Percentiles rank a stretch among this genome's conserved stretches.
Evolutionary conservation across 129 eudicot species (phyloP).

Genomic region (Lactuca sativa): DNA sequence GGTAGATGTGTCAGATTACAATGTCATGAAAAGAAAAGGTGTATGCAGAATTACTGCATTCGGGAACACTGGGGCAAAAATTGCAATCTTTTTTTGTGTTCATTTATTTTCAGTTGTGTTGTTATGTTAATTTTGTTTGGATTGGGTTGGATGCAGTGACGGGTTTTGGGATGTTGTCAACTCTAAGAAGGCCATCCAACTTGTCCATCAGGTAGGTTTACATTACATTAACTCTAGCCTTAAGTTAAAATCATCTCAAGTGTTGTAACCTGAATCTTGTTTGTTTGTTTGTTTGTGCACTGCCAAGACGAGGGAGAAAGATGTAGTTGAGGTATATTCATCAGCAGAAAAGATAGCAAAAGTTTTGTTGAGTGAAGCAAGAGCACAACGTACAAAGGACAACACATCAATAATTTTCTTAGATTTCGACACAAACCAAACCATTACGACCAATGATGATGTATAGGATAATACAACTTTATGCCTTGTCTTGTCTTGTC

Average conservation of each 20-base stretch:
- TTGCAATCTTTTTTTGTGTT: no score
- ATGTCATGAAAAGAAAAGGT: no score
- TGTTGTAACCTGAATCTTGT: conserved; percentile 2
- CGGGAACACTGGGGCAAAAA: no score
- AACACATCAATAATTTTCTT: conserved; percentile 86
- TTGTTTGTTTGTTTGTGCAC: neutral
- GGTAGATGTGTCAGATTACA: no score
- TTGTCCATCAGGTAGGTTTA: conserved; percentile 65
- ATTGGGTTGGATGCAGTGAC: conserved; percentile 58
- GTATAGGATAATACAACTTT: conserved; percentile 20
- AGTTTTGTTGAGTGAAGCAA: conserved; percentile 75
- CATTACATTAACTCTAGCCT: neutral
- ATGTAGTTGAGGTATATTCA: conserved; percentile 30
- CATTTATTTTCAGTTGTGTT: no score
- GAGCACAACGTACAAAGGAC: conserved; percentile 88
- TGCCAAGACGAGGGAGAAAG: conserved; percentile 49
- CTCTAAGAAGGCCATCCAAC: conserved; percentile 79
- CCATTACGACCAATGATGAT: neutral
- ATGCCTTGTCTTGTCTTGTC: neutral
- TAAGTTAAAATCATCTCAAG: neutral
- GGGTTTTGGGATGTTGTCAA: conserved; percentile 98
- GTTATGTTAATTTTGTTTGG: neutral
- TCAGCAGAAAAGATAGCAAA: conserved; percentile 75
- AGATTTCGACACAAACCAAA: conserved; percentile 53
- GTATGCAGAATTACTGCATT: no score